These are phyloP conservation scores for Silybum marianum DNA, from an alignment of 129 eudicot species.

Conservation along the genomic window DNA sequence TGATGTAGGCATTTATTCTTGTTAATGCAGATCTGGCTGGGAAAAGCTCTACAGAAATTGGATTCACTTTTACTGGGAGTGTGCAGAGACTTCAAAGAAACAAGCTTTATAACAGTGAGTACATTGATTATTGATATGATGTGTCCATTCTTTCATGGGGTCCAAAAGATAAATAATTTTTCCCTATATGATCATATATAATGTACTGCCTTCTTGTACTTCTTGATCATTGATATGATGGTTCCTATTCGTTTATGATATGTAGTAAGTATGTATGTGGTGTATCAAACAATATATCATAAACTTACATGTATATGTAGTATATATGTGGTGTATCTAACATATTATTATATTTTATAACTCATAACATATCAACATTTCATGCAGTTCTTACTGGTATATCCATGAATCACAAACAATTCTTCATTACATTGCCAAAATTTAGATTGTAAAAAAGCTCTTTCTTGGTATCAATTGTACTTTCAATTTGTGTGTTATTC, in stretches of 20 bases:
- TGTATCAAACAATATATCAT: neutral
- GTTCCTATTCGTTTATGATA: no score
- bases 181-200: neutral
- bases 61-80: slow-evolving; percentile 89
- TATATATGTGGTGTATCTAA: no score
- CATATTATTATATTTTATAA: no score
- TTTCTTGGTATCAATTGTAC: slow-evolving; percentile 8
- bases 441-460: slow-evolving; percentile 5
- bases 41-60: slow-evolving; percentile 81
- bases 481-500: neutral
- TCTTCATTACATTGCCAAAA: neutral
- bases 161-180: slow-evolving; percentile 20
- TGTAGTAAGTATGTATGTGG: neutral
- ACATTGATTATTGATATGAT: slow-evolving; percentile 3
- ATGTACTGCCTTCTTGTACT: neutral
- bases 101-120: slow-evolving; percentile 81
- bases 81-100: slow-evolving; percentile 91
- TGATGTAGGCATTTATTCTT: slow-evolving; percentile 10
- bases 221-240: no score
- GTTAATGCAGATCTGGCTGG: slow-evolving; percentile 86
- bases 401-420: neutral
- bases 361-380: neutral
- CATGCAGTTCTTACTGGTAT: neutral
- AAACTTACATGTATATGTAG: no score
- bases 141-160: slow-evolving; percentile 8